Evolutionary conservation across 2,329 filamentous ascomycete genomes (phyloP), one percentile per base, ranked within the genome.

Genomic region (Geosmithia flava): DNA sequence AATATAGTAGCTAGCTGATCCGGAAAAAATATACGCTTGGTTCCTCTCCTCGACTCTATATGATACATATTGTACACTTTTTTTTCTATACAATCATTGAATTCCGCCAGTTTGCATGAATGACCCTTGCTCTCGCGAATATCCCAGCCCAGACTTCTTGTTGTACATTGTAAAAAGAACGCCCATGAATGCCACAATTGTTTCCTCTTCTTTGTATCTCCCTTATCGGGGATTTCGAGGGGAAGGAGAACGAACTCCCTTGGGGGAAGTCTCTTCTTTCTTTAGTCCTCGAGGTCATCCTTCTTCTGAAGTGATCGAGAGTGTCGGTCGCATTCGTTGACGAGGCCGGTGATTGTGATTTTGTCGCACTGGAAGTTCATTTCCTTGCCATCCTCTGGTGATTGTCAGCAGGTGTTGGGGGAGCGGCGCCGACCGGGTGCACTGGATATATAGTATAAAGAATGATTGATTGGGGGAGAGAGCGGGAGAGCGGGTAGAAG

Each of bases 291-390:
- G 62, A 97, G 69, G 60, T 94, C 90, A 57, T 89, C 86, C 66
- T 87, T 80, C 63, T 95, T 83, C 58, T 87, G 81, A 60, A 97
- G 68, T 55, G 75, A 72, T 55, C 93, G 78, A 46, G 89, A 95
- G 69, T 97, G 88, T 58, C 93, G 76, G 63, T 96, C 86, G 43
- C 95, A 81, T 66, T 97, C 89, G 63, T 89, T 86, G 50, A 91
- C 75, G 19, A 97, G 78, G 59, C 89, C 85, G 62, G 87, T 86
- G 61, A 97, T 90, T 56, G 82, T 85, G 68, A 90, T 73, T 64
- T 83, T 85, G 56, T 87, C 81, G 55, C 87, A 76, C 61, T 95
- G 82, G 40, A 97, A 76, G 33, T 80, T 80, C 70, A 97, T 79
- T 59, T 94, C 83, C 69, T 91, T 95, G 57, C 93, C 93, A 61